Conservation (phyloP, 225 moss, liverwort and hornwort species). For the Anthoceros angustus region DNA sequence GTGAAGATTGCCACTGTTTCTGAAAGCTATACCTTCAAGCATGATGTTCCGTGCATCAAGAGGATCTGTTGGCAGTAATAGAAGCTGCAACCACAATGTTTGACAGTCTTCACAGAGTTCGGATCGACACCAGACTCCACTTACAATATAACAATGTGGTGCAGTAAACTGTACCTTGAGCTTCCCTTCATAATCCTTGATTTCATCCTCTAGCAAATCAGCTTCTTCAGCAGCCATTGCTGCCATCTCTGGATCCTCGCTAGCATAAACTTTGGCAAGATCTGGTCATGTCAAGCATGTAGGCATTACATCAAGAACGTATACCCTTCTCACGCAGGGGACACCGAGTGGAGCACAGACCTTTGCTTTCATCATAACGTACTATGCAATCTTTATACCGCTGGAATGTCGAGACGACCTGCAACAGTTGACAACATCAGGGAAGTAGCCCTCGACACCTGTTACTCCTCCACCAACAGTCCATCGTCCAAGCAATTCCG, state of each 20-base stretch:
- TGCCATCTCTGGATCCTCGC: constrained; percentile 72
- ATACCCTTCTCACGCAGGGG: too few relatives aligned
- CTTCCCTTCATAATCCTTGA: constrained; percentile 49
- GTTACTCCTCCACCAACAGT: too few relatives aligned
- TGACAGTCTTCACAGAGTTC: background rate
- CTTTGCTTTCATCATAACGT: constrained; percentile 3
- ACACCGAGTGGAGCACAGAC: background rate
- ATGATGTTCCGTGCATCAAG: constrained; percentile 84
- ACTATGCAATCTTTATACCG: background rate
- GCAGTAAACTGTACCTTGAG: constrained; percentile 41
- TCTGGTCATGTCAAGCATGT: constrained; percentile 18
- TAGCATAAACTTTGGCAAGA: constrained; percentile 36
- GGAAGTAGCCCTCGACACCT: too few relatives aligned
- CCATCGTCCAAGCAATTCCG: background rate
- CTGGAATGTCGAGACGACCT: background rate
- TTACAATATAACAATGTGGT: too few relatives aligned
- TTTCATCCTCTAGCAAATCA: constrained; percentile 37
- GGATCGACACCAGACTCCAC: too few relatives aligned
- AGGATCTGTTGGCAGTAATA: constrained; percentile 74
- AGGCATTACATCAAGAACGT: too few relatives aligned
- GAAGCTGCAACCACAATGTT: constrained; percentile 29
- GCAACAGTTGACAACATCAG: background rate
- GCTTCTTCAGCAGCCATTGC: constrained; percentile 84
- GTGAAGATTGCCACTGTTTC: background rate
- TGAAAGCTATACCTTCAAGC: constrained; percentile 57